A percentile compares a stretch with the other conserved stretches of the same genome.
phyloP scores from a whole-genome alignment of 192 early-diverging fungal genomes.

The Bifiguratus adelaidae region DNA sequence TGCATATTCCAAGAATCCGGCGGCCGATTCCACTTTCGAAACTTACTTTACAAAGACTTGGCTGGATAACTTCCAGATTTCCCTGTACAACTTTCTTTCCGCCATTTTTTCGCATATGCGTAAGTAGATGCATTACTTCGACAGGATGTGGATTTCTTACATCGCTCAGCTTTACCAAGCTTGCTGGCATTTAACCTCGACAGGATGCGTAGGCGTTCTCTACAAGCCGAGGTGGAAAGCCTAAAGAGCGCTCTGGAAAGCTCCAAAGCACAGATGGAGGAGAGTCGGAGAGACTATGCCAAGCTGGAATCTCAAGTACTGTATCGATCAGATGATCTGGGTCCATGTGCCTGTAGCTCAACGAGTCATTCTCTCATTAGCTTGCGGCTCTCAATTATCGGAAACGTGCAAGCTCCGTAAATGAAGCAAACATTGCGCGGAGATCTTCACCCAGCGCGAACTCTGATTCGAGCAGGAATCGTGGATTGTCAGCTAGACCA shows the following conservation, averaged over 20 bases:
- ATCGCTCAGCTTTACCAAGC: constrained; percentile 34
- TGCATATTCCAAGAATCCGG: constrained; percentile 46
- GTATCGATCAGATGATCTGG: too few species aligned
- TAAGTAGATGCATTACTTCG: constrained; percentile 14
- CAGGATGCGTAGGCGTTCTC: constrained; percentile 22
- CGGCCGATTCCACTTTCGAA: constrained; percentile 42
- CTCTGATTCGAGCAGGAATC: too few species aligned
- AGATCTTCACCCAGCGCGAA: too few species aligned
- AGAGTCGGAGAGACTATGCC: too few species aligned
- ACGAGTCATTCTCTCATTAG: too few species aligned
- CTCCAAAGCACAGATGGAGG: constrained; percentile 14
- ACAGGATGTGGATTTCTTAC: background rate
- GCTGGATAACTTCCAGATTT: constrained; percentile 47
- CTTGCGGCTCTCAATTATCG: too few species aligned
- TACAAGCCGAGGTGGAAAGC: constrained; percentile 22
- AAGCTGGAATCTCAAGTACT: too few species aligned
- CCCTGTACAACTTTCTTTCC: constrained; percentile 49
- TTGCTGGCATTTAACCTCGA: constrained; percentile 44
- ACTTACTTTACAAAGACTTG: constrained; percentile 50
- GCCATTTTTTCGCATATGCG: constrained; percentile 57
- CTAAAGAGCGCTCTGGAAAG: constrained; percentile 22
- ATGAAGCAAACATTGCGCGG: too few species aligned
- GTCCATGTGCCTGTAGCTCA: too few species aligned
- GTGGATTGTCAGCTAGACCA: too few species aligned
- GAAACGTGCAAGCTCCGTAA: too few species aligned